Evolutionary conservation across 345 rosid genomes (phyloP), one percentile per base, ranked within the genome.

Genomic region (Gossypium anomalum): DNA sequence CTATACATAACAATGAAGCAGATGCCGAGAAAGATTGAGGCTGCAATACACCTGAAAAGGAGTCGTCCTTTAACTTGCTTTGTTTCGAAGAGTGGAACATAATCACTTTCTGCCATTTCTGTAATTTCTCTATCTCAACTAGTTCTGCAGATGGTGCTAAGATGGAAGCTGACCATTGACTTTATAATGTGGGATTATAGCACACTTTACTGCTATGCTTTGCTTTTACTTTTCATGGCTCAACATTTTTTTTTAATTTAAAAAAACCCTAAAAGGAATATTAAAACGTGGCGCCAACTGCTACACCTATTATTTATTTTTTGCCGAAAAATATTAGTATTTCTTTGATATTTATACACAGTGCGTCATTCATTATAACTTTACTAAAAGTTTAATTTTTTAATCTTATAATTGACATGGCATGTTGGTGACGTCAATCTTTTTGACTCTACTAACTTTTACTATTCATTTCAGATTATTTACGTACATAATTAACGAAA

Each of bases 291-390:
- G 6, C 0, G 38, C 34, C 4, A 27, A 27, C 3, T 0, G 5
- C 38, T 29, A 4, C 38, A 29, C 38, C 1, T 4, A 29, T 29
- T 29, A 29, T 29, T 29, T 29, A 29, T 29, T 29, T 29, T 29
- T 29, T 29, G 1, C 38, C 6, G 34, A 29, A 0, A 29, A 29
- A 0, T 29, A 29, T 0, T 29, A 4, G 0, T 29, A 29, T 29
- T 29, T 29, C 0, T 4, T 4, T 4, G 0, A 0, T 4, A 29
- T 29, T 29, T 29, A 29, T 29, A 29, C 0, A 4, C 0, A 0
- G 0, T 29, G 4, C 0, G 0, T 29, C 1, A 3, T 29, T 29
- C 0, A 29, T 0, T 29, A 0, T 34, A 0, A 0, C 0, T 34
- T 0, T 0, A 0, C 1, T 0, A 34, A 34, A 29, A 34, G 0